A percentile compares a stretch with the other conserved stretches of the same genome.
These are phyloP conservation scores for Boletus coccyginus DNA, from an alignment of 768 basidiomycete genomes.

Conservation along the genomic window DNA sequence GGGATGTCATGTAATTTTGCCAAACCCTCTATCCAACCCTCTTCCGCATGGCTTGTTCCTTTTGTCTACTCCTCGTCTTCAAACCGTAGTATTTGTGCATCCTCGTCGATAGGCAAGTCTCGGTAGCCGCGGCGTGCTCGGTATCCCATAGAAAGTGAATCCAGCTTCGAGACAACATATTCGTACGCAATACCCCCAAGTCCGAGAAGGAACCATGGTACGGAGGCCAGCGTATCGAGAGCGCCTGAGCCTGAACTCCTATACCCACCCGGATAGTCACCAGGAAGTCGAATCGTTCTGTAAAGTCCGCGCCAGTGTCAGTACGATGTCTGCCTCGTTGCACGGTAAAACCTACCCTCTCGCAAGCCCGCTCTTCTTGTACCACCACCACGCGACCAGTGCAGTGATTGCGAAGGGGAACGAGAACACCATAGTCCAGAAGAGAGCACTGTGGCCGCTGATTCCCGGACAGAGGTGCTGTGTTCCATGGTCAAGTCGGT, in stretches of 20 bases:
- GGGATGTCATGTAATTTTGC: not conserved
- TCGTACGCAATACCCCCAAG: slow-evolving; percentile 71
- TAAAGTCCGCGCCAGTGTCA: slow-evolving; percentile 3
- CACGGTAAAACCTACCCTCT: slow-evolving; percentile 57
- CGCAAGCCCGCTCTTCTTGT: slow-evolving; percentile 65
- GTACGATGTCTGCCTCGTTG: not conserved
- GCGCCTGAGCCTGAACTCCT: slow-evolving; percentile 42
- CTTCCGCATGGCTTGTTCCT: not conserved
- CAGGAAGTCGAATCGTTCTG: slow-evolving; percentile 79
- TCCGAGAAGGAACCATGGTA: slow-evolving; percentile 89
- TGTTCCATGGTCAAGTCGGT: slow-evolving; percentile 71
- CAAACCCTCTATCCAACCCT: not conserved
- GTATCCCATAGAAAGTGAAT: slow-evolving; percentile 37
- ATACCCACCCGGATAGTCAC: slow-evolving; percentile 35
- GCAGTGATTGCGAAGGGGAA: slow-evolving; percentile 78
- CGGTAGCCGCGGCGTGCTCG: slow-evolving; percentile 65
- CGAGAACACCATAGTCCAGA: slow-evolving; percentile 79
- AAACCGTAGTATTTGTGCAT: slow-evolving; percentile 82
- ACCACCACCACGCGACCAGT: slow-evolving; percentile 80
- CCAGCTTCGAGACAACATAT: slow-evolving; percentile 51
- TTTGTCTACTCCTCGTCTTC: slow-evolving; percentile 67
- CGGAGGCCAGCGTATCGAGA: slow-evolving; percentile 74
- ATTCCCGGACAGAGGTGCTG: slow-evolving; percentile 82
- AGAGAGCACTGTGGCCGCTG: slow-evolving; percentile 65
- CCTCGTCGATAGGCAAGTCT: slow-evolving; percentile 79